Percentiles rank a stretch among this genome's conserved stretches.
Evolutionary conservation across 176 grass and related monocot species (phyloP).

Genomic region (Bonia amplexicaulis): DNA sequence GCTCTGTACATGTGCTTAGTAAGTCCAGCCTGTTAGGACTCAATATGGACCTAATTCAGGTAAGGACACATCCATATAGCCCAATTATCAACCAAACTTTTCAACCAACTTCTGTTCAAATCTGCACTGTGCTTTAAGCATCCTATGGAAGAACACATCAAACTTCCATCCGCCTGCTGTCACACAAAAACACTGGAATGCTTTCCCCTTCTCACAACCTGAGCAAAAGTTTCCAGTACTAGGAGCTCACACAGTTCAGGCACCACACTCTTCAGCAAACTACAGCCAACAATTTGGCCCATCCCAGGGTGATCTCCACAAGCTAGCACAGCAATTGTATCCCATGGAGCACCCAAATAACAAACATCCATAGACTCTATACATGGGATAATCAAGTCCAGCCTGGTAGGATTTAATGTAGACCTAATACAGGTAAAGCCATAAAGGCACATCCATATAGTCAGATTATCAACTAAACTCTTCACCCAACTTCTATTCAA

Average conservation of each 20-base stretch:
- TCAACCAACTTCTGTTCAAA: slow-evolving; percentile 10
- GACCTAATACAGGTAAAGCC: not conserved
- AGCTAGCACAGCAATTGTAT: slow-evolving; percentile 9
- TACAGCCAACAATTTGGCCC: not conserved
- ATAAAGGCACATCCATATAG: not conserved
- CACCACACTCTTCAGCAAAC: not conserved
- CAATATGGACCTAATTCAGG: not conserved
- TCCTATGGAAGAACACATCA: slow-evolving; percentile 7
- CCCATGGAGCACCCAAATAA: slow-evolving; percentile 1
- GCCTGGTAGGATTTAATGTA: not conserved
- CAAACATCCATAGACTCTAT: not conserved
- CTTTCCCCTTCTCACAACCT: not conserved
- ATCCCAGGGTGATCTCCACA: slow-evolving; percentile 7
- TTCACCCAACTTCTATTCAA: slow-evolving; percentile 13
- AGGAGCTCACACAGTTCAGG: slow-evolving; percentile 1
- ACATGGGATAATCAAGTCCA: slow-evolving; percentile 12
- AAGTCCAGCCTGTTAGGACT: not conserved
- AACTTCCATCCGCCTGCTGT: not conserved
- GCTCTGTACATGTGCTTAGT: not conserved
- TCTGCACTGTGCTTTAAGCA: slow-evolving; percentile 16
- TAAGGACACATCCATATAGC: slow-evolving; percentile 11
- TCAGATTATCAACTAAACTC: not conserved
- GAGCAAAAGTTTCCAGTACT: not conserved
- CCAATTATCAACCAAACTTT: not conserved
- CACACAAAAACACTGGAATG: not conserved